Conservation (phyloP, 2,329 filamentous ascomycete species). For the Paraphaeosphaeria minitans region DNA sequence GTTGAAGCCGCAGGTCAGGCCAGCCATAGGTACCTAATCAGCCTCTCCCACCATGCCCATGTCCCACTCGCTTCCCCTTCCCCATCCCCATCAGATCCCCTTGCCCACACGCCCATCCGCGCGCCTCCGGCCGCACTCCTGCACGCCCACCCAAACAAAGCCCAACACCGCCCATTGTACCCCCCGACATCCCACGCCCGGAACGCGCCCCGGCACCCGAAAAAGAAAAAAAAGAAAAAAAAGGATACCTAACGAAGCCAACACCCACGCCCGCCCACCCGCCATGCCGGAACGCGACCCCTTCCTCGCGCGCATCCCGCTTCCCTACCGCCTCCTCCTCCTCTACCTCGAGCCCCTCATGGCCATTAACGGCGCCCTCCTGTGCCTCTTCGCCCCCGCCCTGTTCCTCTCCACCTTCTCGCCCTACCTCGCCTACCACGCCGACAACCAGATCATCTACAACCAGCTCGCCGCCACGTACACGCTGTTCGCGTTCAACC, state of each 20-base stretch:
- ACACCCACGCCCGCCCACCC: too few relatives aligned
- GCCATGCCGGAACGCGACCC: background rate
- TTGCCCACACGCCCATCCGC: too few relatives aligned
- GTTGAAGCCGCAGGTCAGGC: too few relatives aligned
- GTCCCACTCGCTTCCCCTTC: background rate
- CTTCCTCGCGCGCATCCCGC: constrained; percentile 45
- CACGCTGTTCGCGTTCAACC: constrained; percentile 75
- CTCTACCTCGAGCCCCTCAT: constrained; percentile 69
- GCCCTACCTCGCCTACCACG: constrained; percentile 48
- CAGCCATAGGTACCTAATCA: too few relatives aligned
- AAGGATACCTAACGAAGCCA: too few relatives aligned
- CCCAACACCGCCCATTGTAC: constrained; percentile 6
- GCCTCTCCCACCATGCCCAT: background rate
- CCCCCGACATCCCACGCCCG: background rate
- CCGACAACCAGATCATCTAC: constrained; percentile 60
- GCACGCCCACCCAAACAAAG: background rate
- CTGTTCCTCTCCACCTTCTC: constrained; percentile 69
- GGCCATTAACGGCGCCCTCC: constrained; percentile 59
- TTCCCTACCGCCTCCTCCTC: constrained; percentile 74
- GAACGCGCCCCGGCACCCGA: background rate
- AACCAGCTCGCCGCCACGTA: constrained; percentile 79
- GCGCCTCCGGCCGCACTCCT: background rate
- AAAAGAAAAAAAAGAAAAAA: background rate
- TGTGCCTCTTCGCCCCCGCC: constrained; percentile 54
- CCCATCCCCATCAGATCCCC: too few relatives aligned